Percentiles rank a stretch among this genome's conserved stretches.
Conservation (phyloP, 306 rosid species). For the Lathyrus tuberosus region DNA sequence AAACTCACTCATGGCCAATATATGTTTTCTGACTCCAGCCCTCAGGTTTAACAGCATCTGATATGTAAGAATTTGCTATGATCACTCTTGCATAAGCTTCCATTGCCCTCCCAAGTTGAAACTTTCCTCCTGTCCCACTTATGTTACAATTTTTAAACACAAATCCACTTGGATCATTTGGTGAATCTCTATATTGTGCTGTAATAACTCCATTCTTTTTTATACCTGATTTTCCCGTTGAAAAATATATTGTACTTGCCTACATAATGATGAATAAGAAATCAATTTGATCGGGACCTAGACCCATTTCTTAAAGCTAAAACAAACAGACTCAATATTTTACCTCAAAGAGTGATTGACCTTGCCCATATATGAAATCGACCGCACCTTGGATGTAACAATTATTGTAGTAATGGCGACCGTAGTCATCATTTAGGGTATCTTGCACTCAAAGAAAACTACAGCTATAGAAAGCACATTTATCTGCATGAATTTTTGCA, state of each 20-base stretch:
- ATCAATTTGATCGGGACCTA: too few species aligned
- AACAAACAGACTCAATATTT: background rate
- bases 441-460: constrained; percentile 56
- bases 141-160: constrained; percentile 49
- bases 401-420: constrained; percentile 51
- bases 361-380: constrained; percentile 54
- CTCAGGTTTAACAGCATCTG: constrained; percentile 34
- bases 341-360: constrained; percentile 55
- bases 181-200: constrained; percentile 38
- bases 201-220: constrained; percentile 33
- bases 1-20: constrained; percentile 41
- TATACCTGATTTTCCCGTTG: constrained; percentile 11
- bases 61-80: constrained; percentile 33
- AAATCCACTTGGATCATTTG: constrained; percentile 37
- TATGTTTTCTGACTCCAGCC: constrained; percentile 43
- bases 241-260: constrained; percentile 32
- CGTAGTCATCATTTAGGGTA: constrained; percentile 46
- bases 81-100: constrained; percentile 47
- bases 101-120: constrained; percentile 49
- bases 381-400: constrained; percentile 57
- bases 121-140: constrained; percentile 33
- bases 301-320: too few species aligned
- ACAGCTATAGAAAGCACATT: constrained; percentile 41
- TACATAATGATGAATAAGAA: background rate
- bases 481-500: constrained; percentile 42